Evolutionary conservation across 495 filamentous ascomycete genomes (phyloP).

Genomic region (Amphirosellinia nigrospora): DNA sequence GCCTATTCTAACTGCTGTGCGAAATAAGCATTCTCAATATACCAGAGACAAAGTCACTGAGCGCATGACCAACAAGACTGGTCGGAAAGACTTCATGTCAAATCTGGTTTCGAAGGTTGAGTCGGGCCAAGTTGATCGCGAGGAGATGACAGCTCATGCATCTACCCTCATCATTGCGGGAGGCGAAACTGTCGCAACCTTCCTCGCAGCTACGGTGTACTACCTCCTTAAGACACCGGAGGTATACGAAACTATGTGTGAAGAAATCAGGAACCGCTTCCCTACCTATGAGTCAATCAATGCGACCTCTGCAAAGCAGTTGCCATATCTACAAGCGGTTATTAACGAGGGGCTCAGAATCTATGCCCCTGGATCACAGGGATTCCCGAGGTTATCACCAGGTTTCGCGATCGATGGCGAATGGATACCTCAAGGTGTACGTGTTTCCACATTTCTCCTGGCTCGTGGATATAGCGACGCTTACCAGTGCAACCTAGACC

Average conservation of each 20-base stretch:
- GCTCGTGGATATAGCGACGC: background rate
- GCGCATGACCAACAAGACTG: no score
- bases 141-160: conserved; percentile 33
- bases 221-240: conserved; percentile 43
- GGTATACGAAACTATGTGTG: no score
- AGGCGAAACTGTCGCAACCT: conserved; percentile 56
- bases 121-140: conserved; percentile 30
- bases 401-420: no score
- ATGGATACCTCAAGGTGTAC: no score
- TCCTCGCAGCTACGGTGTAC: conserved; percentile 51
- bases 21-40: background rate
- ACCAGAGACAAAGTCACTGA: background rate
- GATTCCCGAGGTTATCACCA: no score
- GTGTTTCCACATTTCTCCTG: no score
- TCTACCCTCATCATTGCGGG: conserved; percentile 42
- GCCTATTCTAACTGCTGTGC: background rate
- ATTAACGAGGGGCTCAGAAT: conserved; percentile 60
- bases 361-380: no score
- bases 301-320: conserved; percentile 34
- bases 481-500: background rate
- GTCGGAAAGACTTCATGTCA: conserved; percentile 11
- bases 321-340: conserved; percentile 59
- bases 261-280: no score
- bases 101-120: conserved; percentile 29
- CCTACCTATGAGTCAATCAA: conserved; percentile 53